Evolutionary conservation across 192 early-diverging fungal species (phyloP), one percentile per base, ranked within the genome.

Genomic region (Phycomyces nitens): DNA sequence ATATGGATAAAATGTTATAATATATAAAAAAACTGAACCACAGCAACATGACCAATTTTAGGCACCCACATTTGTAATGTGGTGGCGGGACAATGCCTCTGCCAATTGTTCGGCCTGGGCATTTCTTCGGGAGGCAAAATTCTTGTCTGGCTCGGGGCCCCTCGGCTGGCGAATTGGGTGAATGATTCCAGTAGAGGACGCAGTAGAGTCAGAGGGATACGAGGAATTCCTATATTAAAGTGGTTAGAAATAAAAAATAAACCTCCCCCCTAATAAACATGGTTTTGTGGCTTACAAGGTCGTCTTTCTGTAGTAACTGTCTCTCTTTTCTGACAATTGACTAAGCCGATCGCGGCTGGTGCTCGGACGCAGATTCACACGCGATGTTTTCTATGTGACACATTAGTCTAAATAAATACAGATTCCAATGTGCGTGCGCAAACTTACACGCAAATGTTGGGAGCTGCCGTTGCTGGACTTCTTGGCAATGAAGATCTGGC

Each of bases 101-200:
- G 22, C 50, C n/a, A 60, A 53, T 18, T 34, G 21, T 23, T 68
- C 49, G 14, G 21, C 12, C 21, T 56, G 51, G 21, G 73, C 66
- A 42, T 68, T 58, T 50, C 71, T 71, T 50, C 89, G 86, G 50
- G 77, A 77, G n/a, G 80, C 78, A 81, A 91, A 91, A 75, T 88
- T 84, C 64, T 88, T 84, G 52, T 79, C 73, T 58, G 85, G 79
- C 20, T 88, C 88, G 4, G 89, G 89, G 23, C 89, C 89, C 27
- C 81, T 78, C 41, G 89, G 89, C 65, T 91, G 89, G 53, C 89
- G 84, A 23, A 81, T 70, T 3, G 89, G 89, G 59, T 88, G 86
- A 39, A 91, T 84, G 10, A 84, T 70, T 53, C 78, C 73, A 44
- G 80, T 74, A 56, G 81, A 80, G 56, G 82, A 80, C 16, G 84